phyloP scores from a whole-genome alignment of 768 basidiomycete species.

The Pleurotus giganteus region DNA sequence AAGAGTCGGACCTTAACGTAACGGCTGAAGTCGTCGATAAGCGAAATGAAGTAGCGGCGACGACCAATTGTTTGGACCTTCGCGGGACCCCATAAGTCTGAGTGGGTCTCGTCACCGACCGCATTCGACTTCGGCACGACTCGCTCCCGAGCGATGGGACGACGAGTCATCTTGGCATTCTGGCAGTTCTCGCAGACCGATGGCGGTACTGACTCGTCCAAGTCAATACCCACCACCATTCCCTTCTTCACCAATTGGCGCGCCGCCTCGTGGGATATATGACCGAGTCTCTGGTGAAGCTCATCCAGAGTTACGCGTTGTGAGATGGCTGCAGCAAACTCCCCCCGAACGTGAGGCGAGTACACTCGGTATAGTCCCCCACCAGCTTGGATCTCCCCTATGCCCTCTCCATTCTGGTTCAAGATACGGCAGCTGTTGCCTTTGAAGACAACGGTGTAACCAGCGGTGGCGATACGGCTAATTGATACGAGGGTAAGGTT shows the following conservation, averaged over 20 bases:
- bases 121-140: not conserved
- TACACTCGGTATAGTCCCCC: slow-evolving; percentile 19
- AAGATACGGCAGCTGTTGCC: slow-evolving; percentile 23
- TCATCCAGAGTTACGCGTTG: slow-evolving; percentile 21
- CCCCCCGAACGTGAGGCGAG: slow-evolving; percentile 9
- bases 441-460: slow-evolving; percentile 20
- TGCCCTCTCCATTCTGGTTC: slow-evolving; percentile 12
- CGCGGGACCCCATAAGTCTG: slow-evolving; percentile 35
- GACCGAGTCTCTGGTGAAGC: slow-evolving; percentile 25
- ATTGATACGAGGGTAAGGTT: slow-evolving; percentile 31
- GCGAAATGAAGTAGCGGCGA: slow-evolving; percentile 25
- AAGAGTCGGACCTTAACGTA: slow-evolving; percentile 16
- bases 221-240: slow-evolving; percentile 20
- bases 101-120: slow-evolving; percentile 21
- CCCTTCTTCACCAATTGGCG: slow-evolving; percentile 18
- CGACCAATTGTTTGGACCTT: slow-evolving; percentile 14
- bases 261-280: slow-evolving; percentile 20
- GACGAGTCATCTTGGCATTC: slow-evolving; percentile 24
- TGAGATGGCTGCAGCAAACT: slow-evolving; percentile 11
- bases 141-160: slow-evolving; percentile 14
- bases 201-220: slow-evolving; percentile 16
- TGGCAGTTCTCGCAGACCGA: slow-evolving; percentile 26
- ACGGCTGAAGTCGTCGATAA: slow-evolving; percentile 24
- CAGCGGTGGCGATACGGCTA: slow-evolving; percentile 23
- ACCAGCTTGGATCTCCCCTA: slow-evolving; percentile 18